Evolutionary conservation across 768 basidiomycete species (phyloP).

Genomic region (Fibroporia radiculosa): DNA sequence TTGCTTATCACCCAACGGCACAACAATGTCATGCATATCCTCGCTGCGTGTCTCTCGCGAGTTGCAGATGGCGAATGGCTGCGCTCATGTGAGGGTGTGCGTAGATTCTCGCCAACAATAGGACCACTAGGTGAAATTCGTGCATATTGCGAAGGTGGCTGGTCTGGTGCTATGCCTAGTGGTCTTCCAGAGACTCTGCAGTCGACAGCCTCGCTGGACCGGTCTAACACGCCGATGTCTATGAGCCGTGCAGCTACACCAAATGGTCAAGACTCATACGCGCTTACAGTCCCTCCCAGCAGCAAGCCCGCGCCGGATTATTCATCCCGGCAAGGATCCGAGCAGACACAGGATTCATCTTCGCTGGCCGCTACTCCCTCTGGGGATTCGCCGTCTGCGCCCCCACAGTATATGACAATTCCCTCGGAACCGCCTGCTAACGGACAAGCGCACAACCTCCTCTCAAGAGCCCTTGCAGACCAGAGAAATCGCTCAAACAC

Average conservation of each 20-base stretch:
- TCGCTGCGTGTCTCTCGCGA: slow-evolving; percentile 59
- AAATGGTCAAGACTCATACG: neutral
- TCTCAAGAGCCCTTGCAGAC: slow-evolving; percentile 7
- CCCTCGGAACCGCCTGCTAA: slow-evolving; percentile 4
- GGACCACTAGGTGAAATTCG: slow-evolving; percentile 70
- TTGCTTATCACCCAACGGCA: slow-evolving; percentile 57
- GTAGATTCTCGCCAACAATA: slow-evolving; percentile 56
- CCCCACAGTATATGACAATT: slow-evolving; percentile 14
- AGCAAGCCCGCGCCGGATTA: slow-evolving; percentile 14
- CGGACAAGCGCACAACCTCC: neutral
- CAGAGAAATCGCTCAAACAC: slow-evolving; percentile 24
- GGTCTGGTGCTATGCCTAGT: slow-evolving; percentile 44
- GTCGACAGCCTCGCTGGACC: neutral
- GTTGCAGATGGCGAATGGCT: slow-evolving; percentile 79
- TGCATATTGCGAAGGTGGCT: slow-evolving; percentile 68
- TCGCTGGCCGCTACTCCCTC: slow-evolving; percentile 13
- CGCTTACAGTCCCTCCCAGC: neutral
- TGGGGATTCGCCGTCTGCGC: slow-evolving; percentile 10
- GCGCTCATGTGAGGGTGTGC: slow-evolving; percentile 62
- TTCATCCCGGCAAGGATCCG: slow-evolving; percentile 10
- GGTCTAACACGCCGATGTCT: neutral
- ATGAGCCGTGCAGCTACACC: neutral
- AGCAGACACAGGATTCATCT: slow-evolving; percentile 6
- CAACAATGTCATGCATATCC: slow-evolving; percentile 43
- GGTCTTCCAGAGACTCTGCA: slow-evolving; percentile 33